Percentiles rank a stretch among this genome's conserved stretches.
Evolutionary conservation across 495 filamentous ascomycete genomes (phyloP).

Genomic region (Aspergillus ostianus): DNA sequence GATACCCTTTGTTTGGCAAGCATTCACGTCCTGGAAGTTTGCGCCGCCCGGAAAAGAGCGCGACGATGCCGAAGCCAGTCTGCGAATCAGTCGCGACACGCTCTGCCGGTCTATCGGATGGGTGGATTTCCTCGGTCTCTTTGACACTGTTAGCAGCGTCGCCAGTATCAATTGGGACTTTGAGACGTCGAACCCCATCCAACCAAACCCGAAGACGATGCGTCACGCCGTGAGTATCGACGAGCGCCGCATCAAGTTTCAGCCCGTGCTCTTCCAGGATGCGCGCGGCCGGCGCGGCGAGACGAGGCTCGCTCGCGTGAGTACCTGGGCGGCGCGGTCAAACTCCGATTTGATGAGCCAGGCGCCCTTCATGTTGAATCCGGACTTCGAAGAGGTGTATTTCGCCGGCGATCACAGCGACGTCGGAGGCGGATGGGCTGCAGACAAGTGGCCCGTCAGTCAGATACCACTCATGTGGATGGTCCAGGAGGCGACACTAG

Average conservation of each 20-base stretch:
- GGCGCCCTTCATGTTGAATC: constrained; percentile 1
- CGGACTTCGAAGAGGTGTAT: constrained; percentile 59
- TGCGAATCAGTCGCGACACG: constrained; percentile 11
- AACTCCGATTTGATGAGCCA: background rate
- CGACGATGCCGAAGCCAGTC: background rate
- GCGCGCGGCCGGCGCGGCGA: constrained; percentile 47
- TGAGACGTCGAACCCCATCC: constrained; percentile 6
- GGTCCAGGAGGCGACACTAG: constrained; percentile 70
- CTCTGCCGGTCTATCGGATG: constrained; percentile 22
- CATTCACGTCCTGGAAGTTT: constrained; percentile 15
- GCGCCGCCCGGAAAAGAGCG: constrained; percentile 5
- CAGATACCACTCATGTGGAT: constrained; percentile 79
- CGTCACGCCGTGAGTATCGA: constrained; percentile 68
- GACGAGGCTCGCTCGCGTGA: constrained; percentile 34
- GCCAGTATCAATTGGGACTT: constrained; percentile 9
- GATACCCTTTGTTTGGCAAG: constrained; percentile 33
- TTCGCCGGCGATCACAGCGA: constrained; percentile 78
- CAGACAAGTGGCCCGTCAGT: constrained; percentile 51
- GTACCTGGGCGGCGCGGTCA: constrained; percentile 8
- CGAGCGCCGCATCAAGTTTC: constrained; percentile 58
- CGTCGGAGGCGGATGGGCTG: constrained; percentile 79
- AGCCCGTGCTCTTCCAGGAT: constrained; percentile 62
- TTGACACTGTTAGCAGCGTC: constrained; percentile 47
- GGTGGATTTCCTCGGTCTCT: constrained; percentile 43
- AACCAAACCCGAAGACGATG: constrained; percentile 28